These are phyloP conservation scores for Phaeosphaeriaceae sp. DNA, from an alignment of 2,329 filamentous ascomycete genomes.

Conservation along the genomic window DNA sequence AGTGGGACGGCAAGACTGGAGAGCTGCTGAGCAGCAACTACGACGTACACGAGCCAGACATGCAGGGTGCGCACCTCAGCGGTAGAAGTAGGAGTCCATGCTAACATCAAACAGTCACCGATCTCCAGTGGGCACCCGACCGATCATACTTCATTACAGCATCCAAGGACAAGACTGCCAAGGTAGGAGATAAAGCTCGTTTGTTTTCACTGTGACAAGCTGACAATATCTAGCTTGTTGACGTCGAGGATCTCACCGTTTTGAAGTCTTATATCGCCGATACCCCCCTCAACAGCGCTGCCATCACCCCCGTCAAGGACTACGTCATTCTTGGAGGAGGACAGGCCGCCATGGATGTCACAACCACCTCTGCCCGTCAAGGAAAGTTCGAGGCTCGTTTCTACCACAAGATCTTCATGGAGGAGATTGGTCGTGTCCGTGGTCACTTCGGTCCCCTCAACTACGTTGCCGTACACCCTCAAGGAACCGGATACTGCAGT, in stretches of 20 bases:
- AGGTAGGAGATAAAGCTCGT: slow-evolving; percentile 61
- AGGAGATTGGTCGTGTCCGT: slow-evolving; percentile 95
- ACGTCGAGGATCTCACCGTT: slow-evolving; percentile 83
- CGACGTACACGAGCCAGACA: slow-evolving; percentile 85
- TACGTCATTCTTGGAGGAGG: slow-evolving; percentile 98
- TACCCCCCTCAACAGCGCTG: slow-evolving; percentile 94
- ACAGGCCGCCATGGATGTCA: slow-evolving; percentile 98
- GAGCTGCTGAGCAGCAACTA: slow-evolving; percentile 80
- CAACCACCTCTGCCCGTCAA: slow-evolving; percentile 85
- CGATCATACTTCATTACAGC: slow-evolving; percentile 98
- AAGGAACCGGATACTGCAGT: slow-evolving; percentile 89
- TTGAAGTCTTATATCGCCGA: slow-evolving; percentile 93
- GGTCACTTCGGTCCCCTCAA: slow-evolving; percentile 97
- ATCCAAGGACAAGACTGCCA: slow-evolving; percentile 96
- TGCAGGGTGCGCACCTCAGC: slow-evolving; percentile 65
- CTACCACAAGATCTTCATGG: slow-evolving; percentile 99
- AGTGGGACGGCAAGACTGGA: slow-evolving; percentile 91
- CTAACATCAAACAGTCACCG: slow-evolving; percentile 80
- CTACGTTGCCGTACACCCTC: slow-evolving; percentile 92
- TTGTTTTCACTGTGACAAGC: background rate
- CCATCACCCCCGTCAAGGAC: slow-evolving; percentile 94
- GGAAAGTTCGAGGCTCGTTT: slow-evolving; percentile 99
- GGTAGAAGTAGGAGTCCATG: slow-evolving; percentile 45
- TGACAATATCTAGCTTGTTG: slow-evolving; percentile 68
- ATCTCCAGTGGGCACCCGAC: slow-evolving; percentile 93